Conservation (phyloP, 352 stramenopile genomes). For the Globisporangium mamillatum region DNA sequence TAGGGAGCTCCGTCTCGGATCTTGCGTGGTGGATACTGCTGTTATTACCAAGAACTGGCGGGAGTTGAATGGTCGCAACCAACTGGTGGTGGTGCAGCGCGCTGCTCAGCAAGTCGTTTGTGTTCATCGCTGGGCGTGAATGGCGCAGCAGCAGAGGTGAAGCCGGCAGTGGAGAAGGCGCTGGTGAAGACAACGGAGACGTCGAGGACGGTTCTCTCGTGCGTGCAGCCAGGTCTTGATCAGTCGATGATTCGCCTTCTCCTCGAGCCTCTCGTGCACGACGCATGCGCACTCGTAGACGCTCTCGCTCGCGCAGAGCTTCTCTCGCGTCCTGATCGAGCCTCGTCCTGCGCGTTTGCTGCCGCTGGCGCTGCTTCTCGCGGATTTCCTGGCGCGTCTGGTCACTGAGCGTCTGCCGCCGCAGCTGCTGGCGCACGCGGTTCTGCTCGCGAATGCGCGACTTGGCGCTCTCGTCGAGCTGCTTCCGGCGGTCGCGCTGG, state of each 20-base stretch:
- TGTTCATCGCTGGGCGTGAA: constrained; percentile 11
- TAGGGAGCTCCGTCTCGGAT: constrained; percentile 21
- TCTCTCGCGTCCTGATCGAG: constrained; percentile 42
- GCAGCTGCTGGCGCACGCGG: constrained; percentile 49
- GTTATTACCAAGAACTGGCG: constrained; percentile 12
- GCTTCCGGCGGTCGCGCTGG: constrained; percentile 44
- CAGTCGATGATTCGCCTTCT: constrained; percentile 1
- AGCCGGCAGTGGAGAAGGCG: background rate
- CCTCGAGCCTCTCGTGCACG: constrained; percentile 22
- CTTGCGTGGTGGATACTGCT: constrained; percentile 3
- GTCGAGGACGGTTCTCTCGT: background rate
- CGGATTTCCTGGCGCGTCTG: constrained; percentile 30
- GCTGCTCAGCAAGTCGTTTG: constrained; percentile 15
- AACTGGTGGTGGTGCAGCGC: background rate
- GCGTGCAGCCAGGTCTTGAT: background rate
- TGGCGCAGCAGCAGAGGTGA: background rate
- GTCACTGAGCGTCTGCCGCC: constrained; percentile 44
- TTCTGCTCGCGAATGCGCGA: constrained; percentile 57
- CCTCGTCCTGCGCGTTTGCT: constrained; percentile 38
- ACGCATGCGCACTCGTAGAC: constrained; percentile 37
- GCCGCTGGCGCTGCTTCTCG: constrained; percentile 40
- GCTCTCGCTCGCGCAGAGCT: constrained; percentile 43
- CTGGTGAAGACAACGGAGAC: too few species aligned
- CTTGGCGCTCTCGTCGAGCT: constrained; percentile 37
- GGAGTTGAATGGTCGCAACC: constrained; percentile 8